Percentiles rank a stretch among this genome's conserved stretches.
phyloP scores from a whole-genome alignment of 1,139 yeast species.

The Blastobotrys malaysiensis region DNA sequence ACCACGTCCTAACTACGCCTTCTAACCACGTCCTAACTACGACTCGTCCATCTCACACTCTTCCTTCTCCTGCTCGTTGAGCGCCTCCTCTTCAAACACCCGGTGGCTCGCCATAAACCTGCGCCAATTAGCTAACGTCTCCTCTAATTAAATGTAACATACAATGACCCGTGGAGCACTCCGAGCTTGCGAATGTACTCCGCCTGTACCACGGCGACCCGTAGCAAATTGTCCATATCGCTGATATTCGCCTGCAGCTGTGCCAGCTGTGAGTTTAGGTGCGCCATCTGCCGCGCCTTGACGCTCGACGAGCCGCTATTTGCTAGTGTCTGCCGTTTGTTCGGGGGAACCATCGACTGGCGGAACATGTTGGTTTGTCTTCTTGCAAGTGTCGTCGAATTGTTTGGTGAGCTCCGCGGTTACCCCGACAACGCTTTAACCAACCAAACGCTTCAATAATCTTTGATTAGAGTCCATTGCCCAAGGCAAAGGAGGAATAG shows the following conservation, averaged over 20 bases:
- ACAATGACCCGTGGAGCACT: conserved; percentile 54
- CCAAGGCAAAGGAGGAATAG: too few relatives aligned
- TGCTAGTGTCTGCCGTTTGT: conserved; percentile 2
- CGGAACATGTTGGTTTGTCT: conserved; percentile 10
- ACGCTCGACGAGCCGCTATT: conserved; percentile 9
- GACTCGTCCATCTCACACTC: conserved; percentile 10
- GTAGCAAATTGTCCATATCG: conserved; percentile 51
- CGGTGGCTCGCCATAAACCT: conserved; percentile 58
- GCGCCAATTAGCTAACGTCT: conserved; percentile 1
- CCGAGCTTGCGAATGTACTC: conserved; percentile 53
- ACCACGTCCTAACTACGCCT: neutral
- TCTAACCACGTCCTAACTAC: neutral
- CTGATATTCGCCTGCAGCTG: conserved; percentile 55
- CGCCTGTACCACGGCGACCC: conserved; percentile 53
- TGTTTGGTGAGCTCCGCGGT: neutral
- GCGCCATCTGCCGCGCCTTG: conserved; percentile 48
- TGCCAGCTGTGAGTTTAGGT: conserved; percentile 57
- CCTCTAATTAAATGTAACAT: conserved; percentile 18
- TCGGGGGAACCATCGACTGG: conserved; percentile 19
- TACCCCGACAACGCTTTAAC: neutral
- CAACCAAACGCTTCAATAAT: too few relatives aligned
- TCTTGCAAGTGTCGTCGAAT: neutral
- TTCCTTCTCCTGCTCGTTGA: conserved; percentile 15
- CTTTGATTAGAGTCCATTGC: too few relatives aligned
- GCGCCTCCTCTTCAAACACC: conserved; percentile 50